Percentiles rank a stretch among this genome's conserved stretches.
These are phyloP conservation scores for Rhodamnia argentea DNA, from an alignment of 345 rosid species.

Conservation along the genomic window DNA sequence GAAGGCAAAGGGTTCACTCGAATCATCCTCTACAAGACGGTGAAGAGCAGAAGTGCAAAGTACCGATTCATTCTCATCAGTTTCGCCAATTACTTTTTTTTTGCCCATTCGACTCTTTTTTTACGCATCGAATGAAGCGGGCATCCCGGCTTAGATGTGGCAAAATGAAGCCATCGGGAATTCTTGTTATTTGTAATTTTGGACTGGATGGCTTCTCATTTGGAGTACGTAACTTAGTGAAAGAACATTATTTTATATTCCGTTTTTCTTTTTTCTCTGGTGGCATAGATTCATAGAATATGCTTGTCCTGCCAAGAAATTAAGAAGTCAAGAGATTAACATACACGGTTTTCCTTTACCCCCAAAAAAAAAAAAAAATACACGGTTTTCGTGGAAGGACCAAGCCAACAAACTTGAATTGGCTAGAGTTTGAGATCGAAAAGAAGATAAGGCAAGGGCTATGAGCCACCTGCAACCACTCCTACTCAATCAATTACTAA, in stretches of 20 bases:
- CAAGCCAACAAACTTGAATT: not conserved
- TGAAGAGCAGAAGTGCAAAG: not conserved
- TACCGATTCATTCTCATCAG: not conserved
- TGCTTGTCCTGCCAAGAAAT: too few species aligned
- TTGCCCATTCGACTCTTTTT: not conserved
- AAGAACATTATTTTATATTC: too few species aligned
- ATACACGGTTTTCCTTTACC: too few species aligned
- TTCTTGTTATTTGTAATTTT: not conserved
- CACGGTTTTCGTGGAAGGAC: fast-evolving
- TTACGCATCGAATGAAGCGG: not conserved
- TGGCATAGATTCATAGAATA: not conserved
- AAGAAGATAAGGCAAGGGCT: not conserved
- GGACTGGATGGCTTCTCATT: not conserved
- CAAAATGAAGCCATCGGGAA: not conserved
- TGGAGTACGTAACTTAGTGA: not conserved
- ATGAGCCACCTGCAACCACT: too few species aligned
- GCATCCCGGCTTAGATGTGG: not conserved
- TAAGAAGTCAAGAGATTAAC: too few species aligned
- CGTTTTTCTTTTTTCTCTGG: not conserved
- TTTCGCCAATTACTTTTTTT: not conserved
- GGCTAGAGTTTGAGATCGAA: not conserved
- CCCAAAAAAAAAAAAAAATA: too few species aligned
- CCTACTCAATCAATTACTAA: not conserved
- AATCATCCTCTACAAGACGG: not conserved
- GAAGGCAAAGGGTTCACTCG: not conserved